Conservation (phyloP, 2,329 filamentous ascomycete species). For the Diaporthe citrichinensis region DNA sequence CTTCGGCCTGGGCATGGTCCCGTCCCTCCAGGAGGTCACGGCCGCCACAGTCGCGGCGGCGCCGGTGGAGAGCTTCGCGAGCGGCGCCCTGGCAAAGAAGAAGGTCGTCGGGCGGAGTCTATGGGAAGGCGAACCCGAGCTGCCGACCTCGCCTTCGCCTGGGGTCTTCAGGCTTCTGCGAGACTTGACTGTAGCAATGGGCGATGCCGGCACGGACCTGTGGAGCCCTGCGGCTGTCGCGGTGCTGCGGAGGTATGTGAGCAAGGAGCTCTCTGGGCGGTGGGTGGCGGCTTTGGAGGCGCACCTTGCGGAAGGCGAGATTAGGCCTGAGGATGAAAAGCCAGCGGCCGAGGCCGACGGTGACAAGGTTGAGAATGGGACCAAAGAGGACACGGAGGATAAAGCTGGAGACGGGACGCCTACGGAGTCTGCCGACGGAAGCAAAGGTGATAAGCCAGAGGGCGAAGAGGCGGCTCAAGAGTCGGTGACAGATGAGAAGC, state of each 20-base stretch:
- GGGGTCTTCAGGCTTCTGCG: slow-evolving; percentile 80
- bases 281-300: slow-evolving; percentile 62
- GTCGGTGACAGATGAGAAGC: slow-evolving; percentile 41
- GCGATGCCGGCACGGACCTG: slow-evolving; percentile 78
- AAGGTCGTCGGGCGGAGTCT: slow-evolving; percentile 74
- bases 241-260: slow-evolving; percentile 72
- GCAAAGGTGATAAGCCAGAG: slow-evolving; percentile 40
- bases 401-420: slow-evolving; percentile 42
- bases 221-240: slow-evolving; percentile 81
- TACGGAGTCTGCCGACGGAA: slow-evolving; percentile 31
- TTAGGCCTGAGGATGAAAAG: slow-evolving; percentile 42
- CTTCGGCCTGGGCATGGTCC: slow-evolving; percentile 74
- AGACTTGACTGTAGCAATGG: slow-evolving; percentile 77
- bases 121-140: slow-evolving; percentile 83
- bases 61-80: slow-evolving; percentile 63
- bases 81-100: slow-evolving; percentile 58
- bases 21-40: slow-evolving; percentile 74
- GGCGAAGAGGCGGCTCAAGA: slow-evolving; percentile 34
- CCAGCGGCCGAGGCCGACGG: not conserved
- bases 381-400: slow-evolving; percentile 37
- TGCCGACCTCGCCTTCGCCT: slow-evolving; percentile 86
- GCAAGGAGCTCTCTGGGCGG: slow-evolving; percentile 61
- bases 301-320: slow-evolving; percentile 42
- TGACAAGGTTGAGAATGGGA: slow-evolving; percentile 25
- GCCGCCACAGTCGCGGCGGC: slow-evolving; percentile 65